Base-by-base conservation (phyloP, 768 basidiomycete genomes). In the Lepiota venenata region DNA sequence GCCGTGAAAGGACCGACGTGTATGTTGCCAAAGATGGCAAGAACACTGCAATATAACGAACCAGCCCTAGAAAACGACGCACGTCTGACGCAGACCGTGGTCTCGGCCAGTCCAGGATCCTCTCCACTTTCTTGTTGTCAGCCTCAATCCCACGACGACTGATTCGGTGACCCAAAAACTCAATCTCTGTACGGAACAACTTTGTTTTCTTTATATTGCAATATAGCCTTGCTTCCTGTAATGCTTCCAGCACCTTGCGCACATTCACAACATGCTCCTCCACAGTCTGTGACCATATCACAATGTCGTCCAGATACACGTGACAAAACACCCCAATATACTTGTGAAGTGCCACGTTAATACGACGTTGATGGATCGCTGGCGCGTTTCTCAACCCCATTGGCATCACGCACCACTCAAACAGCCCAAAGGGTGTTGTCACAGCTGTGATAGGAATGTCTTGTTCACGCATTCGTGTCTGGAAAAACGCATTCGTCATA, bases 361-460 rank as follows among this genome's bases (percentile, higher is more conserved):
- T 62, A 0, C 60, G 8, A 0, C 58, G 55, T 38, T 73, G 69
- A 25, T 73, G 69, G 12, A 68, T 65, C 0, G 68, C 42, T 2
- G 67, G 68, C 2, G 68, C 58, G 46, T 70, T 52, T 54, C 43
- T 7, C 8, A 57, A 55, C 4, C 63, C 63, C 66, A 50, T 63
- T 7, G 60, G 75, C 74, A 78, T 77, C 1, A 76, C 76, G 1
- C 60, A 35, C 69, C 70, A 80, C 44, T 80, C 74, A 52, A 69
- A 78, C 0, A 64, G 52, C 0, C 78, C 73, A 20, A 69, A 69
- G 0, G 69, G 74, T 0, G 73, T 79, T 0, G 57, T 57, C 0
- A 78, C 71, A 0, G 73, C 75, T 0, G 74, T 76, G 18, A 60
- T 60, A 9, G 62, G 59, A 2, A 64, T 52, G 20, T 66, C 58